Evolutionary conservation across 768 basidiomycete species (phyloP).

Genomic region (Amyloporia xantha): DNA sequence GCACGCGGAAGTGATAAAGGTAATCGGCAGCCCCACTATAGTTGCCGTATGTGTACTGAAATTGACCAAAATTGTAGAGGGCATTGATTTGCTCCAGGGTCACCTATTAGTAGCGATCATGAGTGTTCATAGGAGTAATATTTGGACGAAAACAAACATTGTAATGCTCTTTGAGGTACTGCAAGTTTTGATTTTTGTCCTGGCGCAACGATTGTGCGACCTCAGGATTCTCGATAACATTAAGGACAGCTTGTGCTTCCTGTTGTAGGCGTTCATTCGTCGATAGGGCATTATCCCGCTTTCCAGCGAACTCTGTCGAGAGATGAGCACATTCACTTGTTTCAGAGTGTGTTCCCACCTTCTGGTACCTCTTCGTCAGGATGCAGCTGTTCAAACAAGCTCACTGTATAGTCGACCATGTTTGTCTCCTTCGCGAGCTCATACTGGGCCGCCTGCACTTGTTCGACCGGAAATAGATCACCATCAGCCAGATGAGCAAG

Average conservation of each 20-base stretch:
- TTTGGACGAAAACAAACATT: conserved; percentile 4
- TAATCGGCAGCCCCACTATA: conserved; percentile 97
- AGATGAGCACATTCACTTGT: too few species aligned
- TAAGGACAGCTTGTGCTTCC: conserved; percentile 87
- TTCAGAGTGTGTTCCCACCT: conserved; percentile 41
- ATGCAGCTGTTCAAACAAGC: conserved; percentile 72
- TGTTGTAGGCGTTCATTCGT: conserved; percentile 81
- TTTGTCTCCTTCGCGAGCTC: conserved; percentile 96
- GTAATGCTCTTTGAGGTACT: conserved; percentile 90
- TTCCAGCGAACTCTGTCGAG: conserved; percentile 84
- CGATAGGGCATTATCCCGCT: conserved; percentile 75
- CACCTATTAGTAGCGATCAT: conserved; percentile 44
- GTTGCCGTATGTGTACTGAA: conserved; percentile 97
- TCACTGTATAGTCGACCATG: conserved; percentile 92
- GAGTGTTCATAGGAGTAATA: conserved; percentile 2
- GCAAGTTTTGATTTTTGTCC: conserved; percentile 95
- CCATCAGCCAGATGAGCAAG: conserved; percentile 81
- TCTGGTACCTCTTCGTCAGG: conserved; percentile 62
- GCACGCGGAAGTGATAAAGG: conserved; percentile 96
- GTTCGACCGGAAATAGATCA: conserved; percentile 66
- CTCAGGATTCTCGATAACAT: conserved; percentile 95
- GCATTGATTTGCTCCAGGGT: conserved; percentile 93
- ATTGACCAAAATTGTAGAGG: conserved; percentile 96
- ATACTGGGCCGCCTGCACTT: conserved; percentile 90
- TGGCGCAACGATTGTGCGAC: conserved; percentile 91